Evolutionary conservation across 2,329 filamentous ascomycete genomes (phyloP), one percentile per base, ranked within the genome.

Genomic region (Arthroderma sp.): DNA sequence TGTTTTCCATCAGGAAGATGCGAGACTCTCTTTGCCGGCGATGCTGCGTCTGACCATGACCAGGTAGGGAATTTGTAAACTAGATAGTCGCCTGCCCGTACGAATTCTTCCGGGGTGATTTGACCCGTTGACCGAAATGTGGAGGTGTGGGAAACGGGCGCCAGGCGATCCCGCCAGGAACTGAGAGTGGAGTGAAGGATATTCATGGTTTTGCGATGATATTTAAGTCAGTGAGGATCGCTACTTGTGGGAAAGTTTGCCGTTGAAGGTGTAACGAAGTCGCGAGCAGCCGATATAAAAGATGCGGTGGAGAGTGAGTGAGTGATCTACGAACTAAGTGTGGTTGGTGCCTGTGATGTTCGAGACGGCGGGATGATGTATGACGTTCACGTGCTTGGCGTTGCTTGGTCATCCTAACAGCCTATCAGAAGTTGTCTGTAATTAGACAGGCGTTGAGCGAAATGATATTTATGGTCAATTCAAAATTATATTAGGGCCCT

Each of bases 31-130:
- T 86, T 85, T 49, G 77, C 74, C 1, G 81, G 77, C n/a, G 80
- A 78, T 45, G 89, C 84, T 53, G 89, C 88, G 57, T 91, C 85
- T 52, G 83, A 80, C 91, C 91, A 98, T 41, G 85, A 83, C 91
- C 91, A 98, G 47, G 89, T 94, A 6, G 89, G 91, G 68, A 98
- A 98, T 71, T 95, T 96, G 79, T 93, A 94, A 59, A 94, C 88
- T 33, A 98, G 80, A 63, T 96, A 98, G 70, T 98, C 91, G 56
- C 91, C 91, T 3, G 91, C 91, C 3, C 84, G 82, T 42, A 95
- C 74, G 65, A 98, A 98, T 73, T 98, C 91, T 60, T 95, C 89
- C 11, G 89, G 89, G 0, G 89, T 96, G 66, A 98, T 91, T 69
- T 96, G 85, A 53, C 91, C 91, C 4, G 88, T 94, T 57, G 78